These are phyloP conservation scores for Zizania palustris DNA, from an alignment of 202 grass and related monocot species.

Conservation along the genomic window DNA sequence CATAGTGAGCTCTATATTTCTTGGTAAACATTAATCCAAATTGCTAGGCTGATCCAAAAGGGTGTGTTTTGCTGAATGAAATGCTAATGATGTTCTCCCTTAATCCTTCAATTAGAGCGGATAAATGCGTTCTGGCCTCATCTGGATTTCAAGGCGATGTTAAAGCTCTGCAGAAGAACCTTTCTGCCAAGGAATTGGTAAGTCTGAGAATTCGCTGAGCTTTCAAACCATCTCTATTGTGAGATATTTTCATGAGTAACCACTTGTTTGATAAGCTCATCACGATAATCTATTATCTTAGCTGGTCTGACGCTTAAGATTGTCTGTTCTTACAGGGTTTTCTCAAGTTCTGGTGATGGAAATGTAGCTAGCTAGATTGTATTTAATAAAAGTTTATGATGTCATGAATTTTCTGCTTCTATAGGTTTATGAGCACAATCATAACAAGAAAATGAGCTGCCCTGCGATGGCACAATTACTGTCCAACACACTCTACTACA, in stretches of 20 bases:
- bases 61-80: background rate
- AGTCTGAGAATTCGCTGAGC: slow-evolving; percentile 16
- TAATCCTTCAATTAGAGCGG: slow-evolving; percentile 40
- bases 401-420: background rate
- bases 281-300: background rate
- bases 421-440: slow-evolving; percentile 83
- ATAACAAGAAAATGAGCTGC: slow-evolving; percentile 98
- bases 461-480: slow-evolving; percentile 82
- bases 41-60: background rate
- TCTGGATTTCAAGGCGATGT: slow-evolving; percentile 94
- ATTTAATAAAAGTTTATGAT: background rate
- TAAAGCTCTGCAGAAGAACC: slow-evolving; percentile 77
- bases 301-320: background rate
- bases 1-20: background rate
- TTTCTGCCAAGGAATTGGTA: slow-evolving; percentile 79
- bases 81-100: slow-evolving; percentile 12
- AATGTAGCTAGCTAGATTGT: slow-evolving; percentile 21
- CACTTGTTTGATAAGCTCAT: background rate
- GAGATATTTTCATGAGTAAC: background rate
- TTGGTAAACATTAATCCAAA: background rate
- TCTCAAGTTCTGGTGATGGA: slow-evolving; percentile 25
- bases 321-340: background rate
- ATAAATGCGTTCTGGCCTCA: slow-evolving; percentile 78
- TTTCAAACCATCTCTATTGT: background rate
- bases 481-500: slow-evolving; percentile 94